Evolutionary conservation across 1,139 yeast species (phyloP).

Genomic region (Yamadazyma pseudoaaseri): DNA sequence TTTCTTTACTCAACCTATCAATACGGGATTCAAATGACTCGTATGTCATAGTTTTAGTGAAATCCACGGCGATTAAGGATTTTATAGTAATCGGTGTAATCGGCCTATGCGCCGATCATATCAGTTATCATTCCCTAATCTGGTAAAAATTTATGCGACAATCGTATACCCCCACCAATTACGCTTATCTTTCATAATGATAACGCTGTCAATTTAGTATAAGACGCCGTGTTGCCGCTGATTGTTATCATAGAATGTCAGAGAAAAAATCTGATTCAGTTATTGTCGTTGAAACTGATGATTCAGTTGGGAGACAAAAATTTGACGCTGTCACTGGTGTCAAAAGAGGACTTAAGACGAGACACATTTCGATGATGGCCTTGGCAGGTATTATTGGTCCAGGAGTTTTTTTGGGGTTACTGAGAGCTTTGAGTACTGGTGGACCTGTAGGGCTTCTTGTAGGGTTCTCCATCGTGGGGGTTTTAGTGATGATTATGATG

Average conservation of each 20-base stretch:
- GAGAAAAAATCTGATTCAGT: not conserved
- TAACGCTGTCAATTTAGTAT: too few species aligned
- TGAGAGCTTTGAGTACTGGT: conserved; percentile 43
- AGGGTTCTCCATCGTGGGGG: conserved; percentile 39
- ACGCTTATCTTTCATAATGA: too few species aligned
- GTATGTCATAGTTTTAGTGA: not conserved
- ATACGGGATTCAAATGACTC: not conserved
- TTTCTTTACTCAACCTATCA: not conserved
- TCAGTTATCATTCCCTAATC: not conserved
- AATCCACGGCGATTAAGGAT: too few species aligned
- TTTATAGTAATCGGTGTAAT: not conserved
- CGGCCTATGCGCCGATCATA: not conserved
- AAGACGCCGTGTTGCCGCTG: too few species aligned
- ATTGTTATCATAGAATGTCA: too few species aligned
- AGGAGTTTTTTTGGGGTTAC: conserved; percentile 34
- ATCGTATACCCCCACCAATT: too few species aligned
- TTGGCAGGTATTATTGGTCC: conserved; percentile 81
- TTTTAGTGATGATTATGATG: conserved; percentile 22
- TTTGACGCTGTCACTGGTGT: conserved; percentile 17
- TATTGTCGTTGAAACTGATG: not conserved
- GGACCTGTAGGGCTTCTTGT: conserved; percentile 69
- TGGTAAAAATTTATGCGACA: not conserved
- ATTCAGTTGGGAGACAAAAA: conserved; percentile 7
- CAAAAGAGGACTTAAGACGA: conserved; percentile 30
- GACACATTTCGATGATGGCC: conserved; percentile 63